Percentiles rank a stretch among this genome's conserved stretches.
Evolutionary conservation across 768 basidiomycete genomes (phyloP).

Genomic region (Boletellus emodensis): DNA sequence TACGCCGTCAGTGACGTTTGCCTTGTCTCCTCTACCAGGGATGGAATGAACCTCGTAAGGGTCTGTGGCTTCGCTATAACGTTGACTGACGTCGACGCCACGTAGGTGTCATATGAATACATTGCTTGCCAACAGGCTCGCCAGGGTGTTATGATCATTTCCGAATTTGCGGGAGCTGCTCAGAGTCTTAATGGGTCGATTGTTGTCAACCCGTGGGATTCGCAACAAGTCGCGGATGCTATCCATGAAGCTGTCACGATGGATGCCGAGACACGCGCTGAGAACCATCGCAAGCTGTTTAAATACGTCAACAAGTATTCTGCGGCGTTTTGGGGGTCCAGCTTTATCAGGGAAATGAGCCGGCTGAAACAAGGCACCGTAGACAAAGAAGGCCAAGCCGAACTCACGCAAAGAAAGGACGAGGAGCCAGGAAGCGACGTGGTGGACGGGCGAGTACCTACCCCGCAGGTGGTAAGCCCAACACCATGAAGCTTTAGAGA

Average conservation of each 20-base stretch:
- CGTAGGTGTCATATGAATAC: conserved; percentile 96
- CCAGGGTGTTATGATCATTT: conserved; percentile 96
- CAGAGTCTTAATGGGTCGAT: conserved; percentile 93
- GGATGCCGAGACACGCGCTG: conserved; percentile 74
- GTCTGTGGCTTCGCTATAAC: conserved; percentile 2
- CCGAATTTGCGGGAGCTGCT: conserved; percentile 97
- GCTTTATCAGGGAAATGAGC: conserved; percentile 83
- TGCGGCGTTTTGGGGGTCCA: conserved; percentile 88
- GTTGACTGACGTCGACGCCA: conserved; percentile 6
- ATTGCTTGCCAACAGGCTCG: conserved; percentile 90
- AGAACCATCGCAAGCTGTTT: conserved; percentile 94
- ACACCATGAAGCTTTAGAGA: conserved; percentile 27
- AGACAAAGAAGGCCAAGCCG: conserved; percentile 33
- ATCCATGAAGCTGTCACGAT: conserved; percentile 94
- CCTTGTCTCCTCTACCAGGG: conserved; percentile 89
- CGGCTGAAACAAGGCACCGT: conserved; percentile 46
- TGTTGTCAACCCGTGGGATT: conserved; percentile 99
- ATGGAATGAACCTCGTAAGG: conserved; percentile 97
- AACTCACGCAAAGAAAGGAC: conserved; percentile 33
- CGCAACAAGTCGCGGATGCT: conserved; percentile 97
- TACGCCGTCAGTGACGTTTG: conserved; percentile 97
- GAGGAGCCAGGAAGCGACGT: conserved; percentile 37
- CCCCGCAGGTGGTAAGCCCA: conserved; percentile 35
- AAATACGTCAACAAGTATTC: conserved; percentile 96
- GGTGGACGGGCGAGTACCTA: conserved; percentile 36